Base-by-base conservation (phyloP, 2,329 filamentous ascomycete species). In the Fusarium transvaalense region DNA sequence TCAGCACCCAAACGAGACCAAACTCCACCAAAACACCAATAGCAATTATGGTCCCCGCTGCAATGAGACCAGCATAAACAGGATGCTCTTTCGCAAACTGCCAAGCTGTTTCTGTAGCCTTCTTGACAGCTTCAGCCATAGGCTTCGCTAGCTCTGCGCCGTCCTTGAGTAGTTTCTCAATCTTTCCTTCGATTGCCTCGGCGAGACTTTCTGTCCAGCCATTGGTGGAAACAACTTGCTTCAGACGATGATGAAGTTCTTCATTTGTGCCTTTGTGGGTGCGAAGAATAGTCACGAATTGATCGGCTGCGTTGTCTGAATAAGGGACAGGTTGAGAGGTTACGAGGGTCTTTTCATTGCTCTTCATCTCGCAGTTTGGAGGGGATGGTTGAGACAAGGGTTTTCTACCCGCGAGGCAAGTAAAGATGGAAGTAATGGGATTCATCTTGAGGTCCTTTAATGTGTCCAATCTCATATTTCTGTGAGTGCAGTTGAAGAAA, bases 71-170 rank as follows among this genome's bases (percentile, higher is more conserved):
- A 15, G 64, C 45, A 10, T 73, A 74, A 0, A 64, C 46, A 0
- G 73, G 71, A 6, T 73, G 61, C 4, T 66, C 55, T 10, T 65
- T 71, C 3, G 69, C 60, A 43, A 75, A 74, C 15, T 71, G 65
- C 10, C 48, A n/a, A 0, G 66, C 69, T 0, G 34, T 48, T 2
- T 12, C 43, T 1, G 47, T 63, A 2, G 72, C 64, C 29, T 54
- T 72, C 4, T 65, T 43, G 10, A 64, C 53, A 1, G 71, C 69
- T 2, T 66, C 53, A 0, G 48, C 31, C 64, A 69, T 69, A 3
- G 61, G 64, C 5, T 51, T 31, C 0, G 56, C 51, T 9, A 71
- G 51, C 15, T 62, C 29, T 17, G 38, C 59, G 14, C 62, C 64
- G 3, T 68, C 45, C 13, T 68, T 35, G 6, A 74, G 2, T 5